Conservation (phyloP, 257 asterid genomes). For the Solanum dulcamara region DNA sequence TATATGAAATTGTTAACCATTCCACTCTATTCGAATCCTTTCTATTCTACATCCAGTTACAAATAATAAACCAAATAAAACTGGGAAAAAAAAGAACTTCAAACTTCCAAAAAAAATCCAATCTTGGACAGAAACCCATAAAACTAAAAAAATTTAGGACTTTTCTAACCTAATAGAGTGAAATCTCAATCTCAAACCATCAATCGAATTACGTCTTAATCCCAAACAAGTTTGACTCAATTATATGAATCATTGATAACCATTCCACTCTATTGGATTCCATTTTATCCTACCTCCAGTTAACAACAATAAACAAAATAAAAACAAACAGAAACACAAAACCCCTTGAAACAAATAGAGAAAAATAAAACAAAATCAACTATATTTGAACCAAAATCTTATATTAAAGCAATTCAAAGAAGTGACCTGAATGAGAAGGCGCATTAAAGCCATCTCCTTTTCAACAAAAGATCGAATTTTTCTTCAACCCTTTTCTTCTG, state of each 20-base stretch:
- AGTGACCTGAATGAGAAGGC: constrained; percentile 50
- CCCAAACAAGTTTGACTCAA: neutral
- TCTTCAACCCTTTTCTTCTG: neutral
- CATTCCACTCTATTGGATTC: neutral
- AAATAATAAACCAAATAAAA: neutral
- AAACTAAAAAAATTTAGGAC: constrained; percentile 24
- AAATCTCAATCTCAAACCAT: neutral
- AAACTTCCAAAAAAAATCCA: neutral
- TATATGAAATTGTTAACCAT: neutral
- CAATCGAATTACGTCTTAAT: neutral
- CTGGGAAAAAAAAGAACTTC: too few species aligned
- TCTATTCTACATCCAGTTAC: neutral
- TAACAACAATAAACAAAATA: neutral
- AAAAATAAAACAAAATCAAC: neutral
- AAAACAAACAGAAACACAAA: neutral
- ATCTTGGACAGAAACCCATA: neutral
- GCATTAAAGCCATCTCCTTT: constrained; percentile 45
- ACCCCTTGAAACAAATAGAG: neutral
- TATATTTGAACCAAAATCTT: neutral
- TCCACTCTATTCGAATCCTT: neutral
- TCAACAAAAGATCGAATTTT: neutral
- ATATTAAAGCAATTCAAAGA: neutral
- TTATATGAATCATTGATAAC: neutral
- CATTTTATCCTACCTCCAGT: neutral
- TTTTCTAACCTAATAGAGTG: neutral